phyloP scores from a whole-genome alignment of 2,329 filamentous ascomycete species.

The Ophiostoma novo-ulmi region DNA sequence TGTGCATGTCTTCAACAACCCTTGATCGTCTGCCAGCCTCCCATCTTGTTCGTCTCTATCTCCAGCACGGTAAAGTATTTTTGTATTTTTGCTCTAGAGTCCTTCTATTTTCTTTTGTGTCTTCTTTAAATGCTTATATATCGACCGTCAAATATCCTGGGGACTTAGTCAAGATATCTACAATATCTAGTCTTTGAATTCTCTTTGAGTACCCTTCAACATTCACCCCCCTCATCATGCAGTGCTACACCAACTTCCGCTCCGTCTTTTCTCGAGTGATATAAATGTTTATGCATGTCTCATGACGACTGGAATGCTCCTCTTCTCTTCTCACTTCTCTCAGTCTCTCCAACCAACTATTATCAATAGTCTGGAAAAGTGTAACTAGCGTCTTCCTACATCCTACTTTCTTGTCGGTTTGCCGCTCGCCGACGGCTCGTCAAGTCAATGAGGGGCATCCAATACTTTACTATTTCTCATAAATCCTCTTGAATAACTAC shows the following conservation, averaged over 20 bases:
- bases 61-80: neutral
- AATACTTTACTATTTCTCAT: neutral
- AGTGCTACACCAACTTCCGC: conserved; percentile 17
- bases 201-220: neutral
- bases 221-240: conserved; percentile 8
- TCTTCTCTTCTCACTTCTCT: neutral
- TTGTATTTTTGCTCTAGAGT: neutral
- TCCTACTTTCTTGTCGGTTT: neutral
- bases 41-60: neutral
- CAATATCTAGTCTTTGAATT: neutral
- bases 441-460: conserved; percentile 1
- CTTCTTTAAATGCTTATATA: too few relatives aligned
- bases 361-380: neutral
- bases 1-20: neutral
- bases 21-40: neutral
- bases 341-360: neutral
- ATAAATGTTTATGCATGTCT: neutral
- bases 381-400: neutral
- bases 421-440: neutral
- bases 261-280: conserved; percentile 3
- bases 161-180: too few relatives aligned
- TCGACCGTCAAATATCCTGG: too few relatives aligned
- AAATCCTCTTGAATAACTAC: neutral
- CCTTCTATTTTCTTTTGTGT: neutral
- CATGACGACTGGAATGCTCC: neutral